Evolutionary conservation across 176 grass and related monocot species (phyloP).

Genomic region (Bromus sterilis): DNA sequence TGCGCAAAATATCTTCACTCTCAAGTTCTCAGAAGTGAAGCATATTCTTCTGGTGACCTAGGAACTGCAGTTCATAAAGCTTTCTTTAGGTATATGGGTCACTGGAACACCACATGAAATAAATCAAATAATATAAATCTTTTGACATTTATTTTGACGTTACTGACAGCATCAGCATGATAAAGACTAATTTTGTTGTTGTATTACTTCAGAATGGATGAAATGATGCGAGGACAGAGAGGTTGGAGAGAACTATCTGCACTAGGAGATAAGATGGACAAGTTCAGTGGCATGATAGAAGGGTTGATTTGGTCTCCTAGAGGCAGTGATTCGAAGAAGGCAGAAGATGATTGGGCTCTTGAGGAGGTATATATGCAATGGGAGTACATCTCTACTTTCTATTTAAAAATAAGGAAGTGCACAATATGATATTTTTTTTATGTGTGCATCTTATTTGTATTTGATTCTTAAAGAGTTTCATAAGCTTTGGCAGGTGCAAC

Average conservation of each 20-base stretch:
- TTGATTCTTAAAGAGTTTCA: not conserved
- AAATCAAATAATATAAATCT: conserved; percentile 2
- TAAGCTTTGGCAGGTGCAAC: not conserved
- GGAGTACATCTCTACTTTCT: not conserved
- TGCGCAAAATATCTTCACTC: conserved; percentile 87
- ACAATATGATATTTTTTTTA: not conserved
- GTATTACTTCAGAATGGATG: conserved; percentile 83
- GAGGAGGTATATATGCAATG: conserved; percentile 36
- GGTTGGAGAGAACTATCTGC: conserved; percentile 92
- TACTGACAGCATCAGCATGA: not conserved
- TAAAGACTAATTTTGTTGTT: conserved; percentile 13
- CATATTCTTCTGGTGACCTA: conserved; percentile 74
- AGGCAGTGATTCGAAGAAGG: conserved; percentile 34
- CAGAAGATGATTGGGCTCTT: conserved; percentile 64
- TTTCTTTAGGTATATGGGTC: conserved; percentile 78
- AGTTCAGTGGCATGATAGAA: conserved; percentile 97
- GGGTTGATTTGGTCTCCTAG: conserved; percentile 96
- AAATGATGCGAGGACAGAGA: conserved; percentile 98
- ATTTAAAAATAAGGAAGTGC: not conserved
- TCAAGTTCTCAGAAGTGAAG: conserved; percentile 77
- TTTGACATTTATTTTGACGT: conserved; percentile 11
- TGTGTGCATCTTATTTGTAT: not conserved
- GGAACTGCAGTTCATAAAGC: conserved; percentile 60
- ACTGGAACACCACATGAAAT: conserved; percentile 3
- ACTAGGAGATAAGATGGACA: conserved; percentile 93